A percentile compares a stretch with the other conserved stretches of the same genome.
phyloP scores from a whole-genome alignment of 2,329 filamentous ascomycete genomes.

The Rhynchosporium secalis region DNA sequence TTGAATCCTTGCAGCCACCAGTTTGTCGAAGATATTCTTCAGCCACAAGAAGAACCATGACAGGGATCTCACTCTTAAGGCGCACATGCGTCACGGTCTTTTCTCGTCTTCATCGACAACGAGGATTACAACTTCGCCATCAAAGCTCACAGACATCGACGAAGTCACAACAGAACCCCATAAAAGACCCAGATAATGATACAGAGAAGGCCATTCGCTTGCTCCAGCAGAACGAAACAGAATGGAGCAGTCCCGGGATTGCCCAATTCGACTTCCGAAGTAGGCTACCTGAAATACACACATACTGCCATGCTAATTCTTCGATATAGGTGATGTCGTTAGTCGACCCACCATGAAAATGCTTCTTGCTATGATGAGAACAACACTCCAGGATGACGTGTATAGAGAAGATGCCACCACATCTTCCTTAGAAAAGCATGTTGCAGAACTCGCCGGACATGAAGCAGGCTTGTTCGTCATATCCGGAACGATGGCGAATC shows the following conservation, averaged over 20 bases:
- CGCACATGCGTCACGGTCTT: not conserved
- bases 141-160: not conserved
- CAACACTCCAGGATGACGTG: slow-evolving; percentile 80
- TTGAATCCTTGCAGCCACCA: too few relatives aligned
- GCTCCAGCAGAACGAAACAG: not conserved
- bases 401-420: slow-evolving; percentile 79
- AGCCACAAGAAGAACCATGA: not conserved
- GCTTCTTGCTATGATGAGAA: slow-evolving; percentile 73
- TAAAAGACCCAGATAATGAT: not conserved
- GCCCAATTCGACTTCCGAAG: slow-evolving; percentile 22
- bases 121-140: not conserved
- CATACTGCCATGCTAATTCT: not conserved
- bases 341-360: slow-evolving; percentile 78
- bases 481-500: slow-evolving; percentile 93
- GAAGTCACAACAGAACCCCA: not conserved
- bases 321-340: slow-evolving; percentile 52
- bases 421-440: slow-evolving; percentile 68
- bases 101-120: not conserved
- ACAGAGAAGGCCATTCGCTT: not conserved
- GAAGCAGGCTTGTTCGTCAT: slow-evolving; percentile 77
- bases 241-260: slow-evolving; percentile 13
- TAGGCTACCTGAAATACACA: not conserved
- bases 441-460: slow-evolving; percentile 72
- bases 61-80: not conserved
- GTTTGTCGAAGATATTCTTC: too few relatives aligned